phyloP scores from a whole-genome alignment of 805 yeast species.

The Lachancea thermotolerans region DNA sequence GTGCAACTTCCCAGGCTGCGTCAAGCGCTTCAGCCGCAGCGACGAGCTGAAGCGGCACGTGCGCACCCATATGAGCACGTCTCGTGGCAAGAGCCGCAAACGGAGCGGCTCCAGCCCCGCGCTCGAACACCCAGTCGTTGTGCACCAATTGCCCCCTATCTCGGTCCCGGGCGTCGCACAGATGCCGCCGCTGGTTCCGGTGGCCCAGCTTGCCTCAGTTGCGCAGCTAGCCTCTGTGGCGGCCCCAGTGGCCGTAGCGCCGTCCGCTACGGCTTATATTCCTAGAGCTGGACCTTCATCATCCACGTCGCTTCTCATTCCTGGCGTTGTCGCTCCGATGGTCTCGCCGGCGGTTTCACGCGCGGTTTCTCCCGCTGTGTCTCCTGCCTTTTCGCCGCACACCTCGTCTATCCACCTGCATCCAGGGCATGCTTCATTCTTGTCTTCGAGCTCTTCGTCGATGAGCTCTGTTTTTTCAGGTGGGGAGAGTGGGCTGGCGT shows the following conservation, averaged over 20 bases:
- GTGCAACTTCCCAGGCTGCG: slow-evolving; percentile 67
- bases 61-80: slow-evolving; percentile 66
- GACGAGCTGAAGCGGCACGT: slow-evolving; percentile 72
- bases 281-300: background rate
- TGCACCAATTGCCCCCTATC: slow-evolving; percentile 7
- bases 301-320: background rate
- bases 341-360: slow-evolving; percentile 2
- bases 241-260: slow-evolving; percentile 9
- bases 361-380: background rate
- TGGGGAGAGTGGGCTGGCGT: background rate
- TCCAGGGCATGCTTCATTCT: slow-evolving; percentile 1
- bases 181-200: background rate
- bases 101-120: slow-evolving; percentile 1
- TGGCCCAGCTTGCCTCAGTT: no score
- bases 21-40: slow-evolving; percentile 58
- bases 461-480: slow-evolving; percentile 4
- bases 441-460: slow-evolving; percentile 5
- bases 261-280: slow-evolving; percentile 6
- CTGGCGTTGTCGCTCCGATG: background rate
- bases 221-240: background rate
- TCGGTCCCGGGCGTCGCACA: slow-evolving; percentile 1
- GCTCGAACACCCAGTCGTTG: slow-evolving; percentile 6
- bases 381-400: background rate
- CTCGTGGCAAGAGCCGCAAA: slow-evolving; percentile 4
- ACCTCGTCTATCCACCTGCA: background rate